These are phyloP conservation scores for Lentinula edodes DNA, from an alignment of 768 basidiomycete species.

Conservation along the genomic window DNA sequence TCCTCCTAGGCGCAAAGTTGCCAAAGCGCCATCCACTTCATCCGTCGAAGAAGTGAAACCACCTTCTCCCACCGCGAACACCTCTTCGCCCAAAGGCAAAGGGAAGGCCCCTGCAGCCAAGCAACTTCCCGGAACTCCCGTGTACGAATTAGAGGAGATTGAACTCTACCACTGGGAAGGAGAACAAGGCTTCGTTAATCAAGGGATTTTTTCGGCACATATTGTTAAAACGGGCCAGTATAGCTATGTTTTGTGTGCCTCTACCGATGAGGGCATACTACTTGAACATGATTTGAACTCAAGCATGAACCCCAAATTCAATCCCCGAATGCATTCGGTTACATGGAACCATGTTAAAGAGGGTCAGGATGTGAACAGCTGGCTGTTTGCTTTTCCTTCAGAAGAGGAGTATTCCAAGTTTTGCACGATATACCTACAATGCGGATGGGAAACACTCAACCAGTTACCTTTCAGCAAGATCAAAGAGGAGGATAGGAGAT, in stretches of 20 bases:
- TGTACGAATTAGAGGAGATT: constrained; percentile 31
- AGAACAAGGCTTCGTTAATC: constrained; percentile 43
- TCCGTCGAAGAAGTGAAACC: constrained; percentile 11
- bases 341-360: constrained; percentile 81
- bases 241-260: constrained; percentile 56
- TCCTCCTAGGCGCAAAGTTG: constrained; percentile 5
- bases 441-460: constrained; percentile 79
- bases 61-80: not conserved
- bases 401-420: constrained; percentile 55
- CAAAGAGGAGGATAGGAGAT: constrained; percentile 84
- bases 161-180: constrained; percentile 61
- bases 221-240: constrained; percentile 41
- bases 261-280: constrained; percentile 38
- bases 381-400: constrained; percentile 71
- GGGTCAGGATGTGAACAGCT: constrained; percentile 58
- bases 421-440: constrained; percentile 57
- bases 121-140: constrained; percentile 4
- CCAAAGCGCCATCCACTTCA: constrained; percentile 10
- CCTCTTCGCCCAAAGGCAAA: constrained; percentile 15
- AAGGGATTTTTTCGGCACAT: constrained; percentile 49
- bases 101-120: not conserved
- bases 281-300: constrained; percentile 60
- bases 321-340: constrained; percentile 58
- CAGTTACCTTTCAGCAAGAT: constrained; percentile 71
- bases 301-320: constrained; percentile 71